Conservation (phyloP, 2,329 filamentous ascomycete species). For the Fusarium redolens region DNA sequence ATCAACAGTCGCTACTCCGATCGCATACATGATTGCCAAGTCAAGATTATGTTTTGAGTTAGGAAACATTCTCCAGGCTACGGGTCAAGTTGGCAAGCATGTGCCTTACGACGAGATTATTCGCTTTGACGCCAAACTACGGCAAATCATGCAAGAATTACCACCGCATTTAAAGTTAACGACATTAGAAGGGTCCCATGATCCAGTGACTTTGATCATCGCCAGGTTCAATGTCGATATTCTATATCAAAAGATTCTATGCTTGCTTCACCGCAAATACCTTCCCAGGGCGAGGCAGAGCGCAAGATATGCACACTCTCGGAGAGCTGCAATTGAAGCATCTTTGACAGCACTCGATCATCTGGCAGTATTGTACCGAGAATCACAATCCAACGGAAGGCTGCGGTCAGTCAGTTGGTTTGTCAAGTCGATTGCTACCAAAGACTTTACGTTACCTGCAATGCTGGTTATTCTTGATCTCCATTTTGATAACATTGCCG, state of each 20-base stretch:
- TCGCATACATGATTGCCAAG: constrained; percentile 83
- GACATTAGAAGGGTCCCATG: constrained; percentile 78
- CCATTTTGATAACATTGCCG: constrained; percentile 71
- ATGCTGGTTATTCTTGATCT: constrained; percentile 88
- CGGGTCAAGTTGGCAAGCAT: constrained; percentile 65
- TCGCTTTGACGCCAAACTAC: constrained; percentile 69
- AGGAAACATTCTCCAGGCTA: constrained; percentile 76
- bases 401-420: constrained; percentile 81
- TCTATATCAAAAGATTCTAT: constrained; percentile 88
- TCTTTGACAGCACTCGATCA: constrained; percentile 84
- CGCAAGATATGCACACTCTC: constrained; percentile 83
- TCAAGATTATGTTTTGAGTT: constrained; percentile 75
- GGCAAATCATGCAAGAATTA: constrained; percentile 72
- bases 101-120: constrained; percentile 74
- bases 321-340: constrained; percentile 85
- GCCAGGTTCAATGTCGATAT: constrained; percentile 87
- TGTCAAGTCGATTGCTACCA: constrained; percentile 80
- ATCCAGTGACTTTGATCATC: constrained; percentile 87
- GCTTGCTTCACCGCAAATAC: constrained; percentile 89
- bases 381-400: constrained; percentile 78
- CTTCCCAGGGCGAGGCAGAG: constrained; percentile 82
- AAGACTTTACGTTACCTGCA: constrained; percentile 87
- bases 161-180: constrained; percentile 84
- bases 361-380: constrained; percentile 78
- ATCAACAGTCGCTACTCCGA: constrained; percentile 76